A percentile compares a stretch with the other conserved stretches of the same genome.
These are phyloP conservation scores for Circinella minor DNA, from an alignment of 371 early-diverging fungal species.

Conservation along the genomic window DNA sequence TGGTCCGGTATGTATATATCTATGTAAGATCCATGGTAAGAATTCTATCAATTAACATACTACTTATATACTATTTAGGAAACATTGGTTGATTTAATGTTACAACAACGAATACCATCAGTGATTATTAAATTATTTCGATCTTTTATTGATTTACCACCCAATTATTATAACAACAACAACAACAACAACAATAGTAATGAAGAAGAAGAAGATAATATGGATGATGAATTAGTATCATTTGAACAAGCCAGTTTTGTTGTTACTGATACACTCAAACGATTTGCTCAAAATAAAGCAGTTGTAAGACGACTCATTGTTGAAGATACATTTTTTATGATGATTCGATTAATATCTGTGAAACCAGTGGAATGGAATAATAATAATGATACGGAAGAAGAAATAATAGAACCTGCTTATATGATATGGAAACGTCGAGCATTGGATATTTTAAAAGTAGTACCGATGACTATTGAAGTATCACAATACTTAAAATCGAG, in stretches of 20 bases:
- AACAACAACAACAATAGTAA: background rate
- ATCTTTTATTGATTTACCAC: conserved; percentile 49
- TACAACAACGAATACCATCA: conserved; percentile 53
- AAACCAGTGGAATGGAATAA: conserved; percentile 30
- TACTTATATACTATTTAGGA: conserved; percentile 21
- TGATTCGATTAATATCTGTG: conserved; percentile 43
- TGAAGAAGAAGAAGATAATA: background rate
- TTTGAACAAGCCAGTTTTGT: conserved; percentile 33
- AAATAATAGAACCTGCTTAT: conserved; percentile 19
- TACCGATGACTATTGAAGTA: conserved; percentile 39
- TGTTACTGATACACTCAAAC: conserved; percentile 39
- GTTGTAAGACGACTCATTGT: conserved; percentile 41
- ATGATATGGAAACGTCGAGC: conserved; percentile 44
- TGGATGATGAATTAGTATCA: conserved; percentile 27
- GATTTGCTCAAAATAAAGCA: conserved; percentile 39
- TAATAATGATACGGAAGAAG: conserved; percentile 7
- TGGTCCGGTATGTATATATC: conserved; percentile 43
- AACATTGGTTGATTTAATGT: conserved; percentile 34
- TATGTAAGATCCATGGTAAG: background rate
- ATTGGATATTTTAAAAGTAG: conserved; percentile 29
- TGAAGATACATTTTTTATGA: conserved; percentile 51
- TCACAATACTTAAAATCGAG: conserved; percentile 40
- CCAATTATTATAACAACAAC: conserved; percentile 19
- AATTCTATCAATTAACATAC: background rate
- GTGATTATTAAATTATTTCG: conserved; percentile 52